A percentile compares a stretch with the other conserved stretches of the same genome.
Evolutionary conservation across 1,284 basidiomycete species (phyloP).

Genomic region (Thelephora terrestris): DNA sequence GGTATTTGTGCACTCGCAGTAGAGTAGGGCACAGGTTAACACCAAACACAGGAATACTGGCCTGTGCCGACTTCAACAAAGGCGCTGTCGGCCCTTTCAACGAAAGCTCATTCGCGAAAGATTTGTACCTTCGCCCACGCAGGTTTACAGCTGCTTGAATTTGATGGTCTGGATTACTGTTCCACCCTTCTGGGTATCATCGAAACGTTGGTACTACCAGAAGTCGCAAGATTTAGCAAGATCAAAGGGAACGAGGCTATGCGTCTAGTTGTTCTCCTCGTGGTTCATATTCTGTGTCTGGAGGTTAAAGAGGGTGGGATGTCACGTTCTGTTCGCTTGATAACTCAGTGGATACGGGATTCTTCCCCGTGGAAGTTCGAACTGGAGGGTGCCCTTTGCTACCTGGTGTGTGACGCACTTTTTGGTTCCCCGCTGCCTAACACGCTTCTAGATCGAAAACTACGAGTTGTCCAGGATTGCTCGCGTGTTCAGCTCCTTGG

Average conservation of each 20-base stretch:
- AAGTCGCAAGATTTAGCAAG: conserved; percentile 26
- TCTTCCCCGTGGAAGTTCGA: conserved; percentile 30
- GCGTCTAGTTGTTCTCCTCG: conserved; percentile 23
- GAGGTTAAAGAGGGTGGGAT: conserved; percentile 14
- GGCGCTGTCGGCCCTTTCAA: conserved; percentile 20
- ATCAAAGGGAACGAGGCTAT: conserved; percentile 14
- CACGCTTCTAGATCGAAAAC: conserved; percentile 27
- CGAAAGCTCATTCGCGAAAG: conserved; percentile 26
- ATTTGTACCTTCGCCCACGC: conserved; percentile 25
- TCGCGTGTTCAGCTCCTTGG: conserved; percentile 30
- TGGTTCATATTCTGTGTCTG: conserved; percentile 31
- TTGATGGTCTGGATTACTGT: conserved; percentile 25
- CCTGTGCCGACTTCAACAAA: conserved; percentile 22
- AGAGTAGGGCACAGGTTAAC: conserved; percentile 16
- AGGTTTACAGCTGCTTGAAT: neutral
- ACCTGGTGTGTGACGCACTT: neutral
- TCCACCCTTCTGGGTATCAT: conserved; percentile 32
- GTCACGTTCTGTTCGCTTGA: conserved; percentile 8
- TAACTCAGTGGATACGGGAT: conserved; percentile 34
- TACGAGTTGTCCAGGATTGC: conserved; percentile 33
- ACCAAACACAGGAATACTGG: conserved; percentile 40
- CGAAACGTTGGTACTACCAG: conserved; percentile 37
- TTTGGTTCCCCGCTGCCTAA: conserved; percentile 1
- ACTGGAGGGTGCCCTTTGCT: conserved; percentile 30
- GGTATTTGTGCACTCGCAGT: neutral